Conservation (phyloP, 108 stramenopile species). For the Schizochytrium sp. region DNA sequence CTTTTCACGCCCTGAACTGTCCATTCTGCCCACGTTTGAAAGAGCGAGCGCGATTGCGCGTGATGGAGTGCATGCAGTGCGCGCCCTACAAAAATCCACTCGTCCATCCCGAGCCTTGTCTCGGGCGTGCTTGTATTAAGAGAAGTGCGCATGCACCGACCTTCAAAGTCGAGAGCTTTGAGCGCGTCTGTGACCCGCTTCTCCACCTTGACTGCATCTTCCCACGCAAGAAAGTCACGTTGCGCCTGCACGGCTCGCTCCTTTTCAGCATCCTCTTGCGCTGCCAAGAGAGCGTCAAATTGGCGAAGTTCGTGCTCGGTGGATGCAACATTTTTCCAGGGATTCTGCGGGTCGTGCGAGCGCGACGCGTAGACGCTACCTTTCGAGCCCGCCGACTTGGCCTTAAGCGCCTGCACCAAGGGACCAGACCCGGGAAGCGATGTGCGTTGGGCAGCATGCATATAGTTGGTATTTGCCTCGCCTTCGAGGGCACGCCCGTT, state of each 20-base stretch:
- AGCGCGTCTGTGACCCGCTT: neutral
- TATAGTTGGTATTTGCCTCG: neutral
- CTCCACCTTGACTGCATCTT: neutral
- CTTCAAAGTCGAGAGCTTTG: neutral
- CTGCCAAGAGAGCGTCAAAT: neutral
- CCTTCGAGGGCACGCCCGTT: neutral
- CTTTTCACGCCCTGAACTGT: neutral
- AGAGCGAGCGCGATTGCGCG: neutral
- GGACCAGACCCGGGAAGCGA: neutral
- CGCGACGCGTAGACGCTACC: neutral
- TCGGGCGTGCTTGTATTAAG: too few species aligned
- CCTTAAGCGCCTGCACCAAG: neutral
- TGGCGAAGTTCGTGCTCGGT: neutral
- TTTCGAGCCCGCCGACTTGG: neutral
- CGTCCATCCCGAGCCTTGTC: neutral
- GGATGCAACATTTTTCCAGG: neutral
- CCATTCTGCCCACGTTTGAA: neutral
- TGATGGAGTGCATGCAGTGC: neutral
- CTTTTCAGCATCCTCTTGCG: neutral
- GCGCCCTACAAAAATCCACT: neutral
- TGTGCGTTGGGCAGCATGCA: neutral
- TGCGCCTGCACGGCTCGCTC: neutral
- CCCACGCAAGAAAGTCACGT: neutral
- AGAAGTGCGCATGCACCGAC: neutral
- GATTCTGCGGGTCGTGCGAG: neutral